phyloP scores from a whole-genome alignment of 257 asterid genomes.

The Penstemon barbatus region DNA sequence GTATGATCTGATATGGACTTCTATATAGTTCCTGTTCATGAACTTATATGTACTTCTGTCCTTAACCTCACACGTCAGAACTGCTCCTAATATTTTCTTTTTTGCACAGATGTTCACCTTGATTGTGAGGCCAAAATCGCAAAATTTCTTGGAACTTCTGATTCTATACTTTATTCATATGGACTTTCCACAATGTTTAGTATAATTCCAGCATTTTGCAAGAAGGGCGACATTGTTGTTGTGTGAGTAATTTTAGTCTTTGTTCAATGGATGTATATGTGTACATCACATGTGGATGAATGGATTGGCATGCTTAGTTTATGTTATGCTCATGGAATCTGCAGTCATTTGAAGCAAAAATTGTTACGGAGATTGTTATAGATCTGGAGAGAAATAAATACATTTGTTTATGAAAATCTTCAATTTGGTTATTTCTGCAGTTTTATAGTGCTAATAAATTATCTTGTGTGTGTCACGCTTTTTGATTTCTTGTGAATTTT shows the following conservation, averaged over 20 bases:
- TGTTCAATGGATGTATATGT: background rate
- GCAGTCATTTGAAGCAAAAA: no score
- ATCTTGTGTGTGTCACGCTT: conserved; percentile 1
- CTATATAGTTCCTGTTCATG: background rate
- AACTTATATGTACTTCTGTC: conserved; percentile 4
- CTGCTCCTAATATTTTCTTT: conserved; percentile 6
- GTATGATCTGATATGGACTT: conserved; percentile 41
- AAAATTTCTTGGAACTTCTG: conserved; percentile 87
- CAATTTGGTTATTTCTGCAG: no score
- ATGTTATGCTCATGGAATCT: background rate
- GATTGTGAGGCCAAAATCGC: conserved; percentile 96
- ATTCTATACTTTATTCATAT: conserved; percentile 42
- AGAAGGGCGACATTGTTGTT: conserved; percentile 89
- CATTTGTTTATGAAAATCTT: no score
- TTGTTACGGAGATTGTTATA: no score
- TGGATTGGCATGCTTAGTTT: background rate
- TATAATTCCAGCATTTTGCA: conserved; percentile 94
- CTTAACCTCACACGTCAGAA: conserved; percentile 13
- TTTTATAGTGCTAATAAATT: background rate
- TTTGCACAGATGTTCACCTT: conserved; percentile 88
- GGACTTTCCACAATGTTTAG: conserved; percentile 97
- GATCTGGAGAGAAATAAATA: no score
- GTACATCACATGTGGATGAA: background rate
- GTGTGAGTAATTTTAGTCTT: conserved; percentile 55
- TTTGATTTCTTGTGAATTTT: background rate